phyloP scores from a whole-genome alignment of 2,329 filamentous ascomycete genomes.

The Exserohilum turcica region DNA sequence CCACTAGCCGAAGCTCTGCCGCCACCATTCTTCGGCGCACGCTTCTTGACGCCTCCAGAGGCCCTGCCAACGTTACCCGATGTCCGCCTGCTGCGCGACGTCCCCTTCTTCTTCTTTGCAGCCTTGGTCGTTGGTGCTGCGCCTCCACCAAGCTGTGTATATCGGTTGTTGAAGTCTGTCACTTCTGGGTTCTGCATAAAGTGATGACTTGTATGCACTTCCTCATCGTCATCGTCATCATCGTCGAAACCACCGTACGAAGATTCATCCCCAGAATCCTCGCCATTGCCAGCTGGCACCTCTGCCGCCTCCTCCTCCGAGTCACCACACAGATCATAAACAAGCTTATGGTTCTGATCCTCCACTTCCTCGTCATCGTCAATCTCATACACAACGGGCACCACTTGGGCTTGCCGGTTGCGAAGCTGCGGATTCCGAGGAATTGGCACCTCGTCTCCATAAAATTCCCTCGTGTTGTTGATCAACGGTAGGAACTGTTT shows the following conservation, averaged over 20 bases:
- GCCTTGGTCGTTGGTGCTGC: slow-evolving; percentile 19
- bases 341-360: slow-evolving; percentile 57
- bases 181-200: slow-evolving; percentile 40
- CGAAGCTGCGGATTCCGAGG: slow-evolving; percentile 17
- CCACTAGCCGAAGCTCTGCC: slow-evolving; percentile 20
- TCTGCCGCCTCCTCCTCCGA: slow-evolving; percentile 40
- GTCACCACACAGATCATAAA: slow-evolving; percentile 53
- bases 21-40: slow-evolving; percentile 16
- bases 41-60: slow-evolving; percentile 27
- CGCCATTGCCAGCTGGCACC: slow-evolving; percentile 7
- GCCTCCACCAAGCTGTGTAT: slow-evolving; percentile 25
- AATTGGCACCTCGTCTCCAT: slow-evolving; percentile 22
- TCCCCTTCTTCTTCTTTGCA: slow-evolving; percentile 25
- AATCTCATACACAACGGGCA: slow-evolving; percentile 32
- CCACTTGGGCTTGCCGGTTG: slow-evolving; percentile 21
- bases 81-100: slow-evolving; percentile 17
- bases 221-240: slow-evolving; percentile 28
- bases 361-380: slow-evolving; percentile 48
- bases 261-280: slow-evolving; percentile 27
- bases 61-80: slow-evolving; percentile 25
- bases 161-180: slow-evolving; percentile 36
- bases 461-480: slow-evolving; percentile 36
- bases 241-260: slow-evolving; percentile 31
- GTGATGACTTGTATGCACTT: slow-evolving; percentile 34
- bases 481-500: slow-evolving; percentile 65